phyloP scores from a whole-genome alignment of 257 asterid genomes.

The Rhazya stricta region DNA sequence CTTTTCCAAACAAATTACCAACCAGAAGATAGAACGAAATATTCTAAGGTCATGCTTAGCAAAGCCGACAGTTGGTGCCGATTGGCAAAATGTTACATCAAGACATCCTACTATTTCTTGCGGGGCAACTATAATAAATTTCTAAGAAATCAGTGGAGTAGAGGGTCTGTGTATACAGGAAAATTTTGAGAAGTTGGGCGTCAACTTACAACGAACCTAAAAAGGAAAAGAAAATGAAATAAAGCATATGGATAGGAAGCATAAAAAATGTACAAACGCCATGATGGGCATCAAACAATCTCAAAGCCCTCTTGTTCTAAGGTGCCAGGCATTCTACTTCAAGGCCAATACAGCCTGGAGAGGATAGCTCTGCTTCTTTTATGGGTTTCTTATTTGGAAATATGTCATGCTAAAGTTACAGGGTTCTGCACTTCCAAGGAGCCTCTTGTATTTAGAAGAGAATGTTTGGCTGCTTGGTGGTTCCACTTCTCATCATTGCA shows the following conservation, averaged over 20 bases:
- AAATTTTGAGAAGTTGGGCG: background rate
- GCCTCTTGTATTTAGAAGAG: constrained; percentile 33
- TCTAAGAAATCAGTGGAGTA: background rate
- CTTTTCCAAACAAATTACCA: background rate
- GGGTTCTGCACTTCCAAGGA: background rate
- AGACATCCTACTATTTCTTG: background rate
- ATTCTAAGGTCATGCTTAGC: too few species aligned
- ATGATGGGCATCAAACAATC: background rate
- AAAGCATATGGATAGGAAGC: background rate
- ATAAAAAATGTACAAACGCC: background rate
- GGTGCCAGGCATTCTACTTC: background rate
- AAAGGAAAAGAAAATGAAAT: background rate
- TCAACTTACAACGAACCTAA: background rate
- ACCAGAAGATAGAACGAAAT: background rate
- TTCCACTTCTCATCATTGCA: constrained; percentile 84
- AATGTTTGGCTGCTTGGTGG: constrained; percentile 40
- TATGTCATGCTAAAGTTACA: background rate
- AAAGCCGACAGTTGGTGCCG: background rate
- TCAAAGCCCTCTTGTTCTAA: background rate
- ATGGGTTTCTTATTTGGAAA: background rate
- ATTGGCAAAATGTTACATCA: background rate
- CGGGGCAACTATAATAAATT: background rate
- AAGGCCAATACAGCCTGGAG: background rate
- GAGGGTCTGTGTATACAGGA: background rate
- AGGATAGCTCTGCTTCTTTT: background rate